Base-by-base conservation (phyloP, 306 rosid genomes). In the Mimosa pudica region DNA sequence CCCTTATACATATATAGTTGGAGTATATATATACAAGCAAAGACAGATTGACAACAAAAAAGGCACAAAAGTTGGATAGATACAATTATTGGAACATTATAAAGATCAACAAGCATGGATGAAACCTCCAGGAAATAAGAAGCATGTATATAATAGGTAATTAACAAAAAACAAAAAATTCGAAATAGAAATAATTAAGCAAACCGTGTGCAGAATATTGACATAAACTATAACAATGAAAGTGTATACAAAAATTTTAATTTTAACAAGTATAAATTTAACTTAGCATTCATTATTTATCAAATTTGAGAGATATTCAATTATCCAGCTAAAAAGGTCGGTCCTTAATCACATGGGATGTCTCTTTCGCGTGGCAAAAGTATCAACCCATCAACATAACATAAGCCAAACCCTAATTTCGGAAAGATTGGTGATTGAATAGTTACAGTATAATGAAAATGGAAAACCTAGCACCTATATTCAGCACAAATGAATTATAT, bases 331-430 rank as follows among this genome's bases (percentile, higher is more conserved):
- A 16, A 41, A 35, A 76, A 65, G 71, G 77, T 63, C 76, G 71
- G 49, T 75, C 70, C 54, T 41, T 69, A 41, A 35, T 80, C 90
- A 87, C 88, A 87, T 87, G 90, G 88, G 82, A 36, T 84, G 90
- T 87, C 88, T 83, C 70, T 35, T 67, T 47, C 77, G 60, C 69
- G 80, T 18, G 69, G 60, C 54, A 54, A 44, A 79, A 84, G 63
- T 68, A 75, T 41, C 70, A 33, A 20, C 35, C n/a, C n/a, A n/a
- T 20, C 12, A 58, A 58, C 64, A 8, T 20, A 20, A 75, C 70
- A 11, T 42, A 51, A 47, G 65, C 46, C 63, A 35, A n/a, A 14
- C 30, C 14, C 35, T 63, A 62, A 8, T 71, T 24, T 66, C 38
- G 38, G 65, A 32, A 60, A 73, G 65, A 54, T 79, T 11, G 35